A percentile compares a stretch with the other conserved stretches of the same genome.
Conservation (phyloP, 192 early-diverging fungal species). For the Coemansia sp. region DNA sequence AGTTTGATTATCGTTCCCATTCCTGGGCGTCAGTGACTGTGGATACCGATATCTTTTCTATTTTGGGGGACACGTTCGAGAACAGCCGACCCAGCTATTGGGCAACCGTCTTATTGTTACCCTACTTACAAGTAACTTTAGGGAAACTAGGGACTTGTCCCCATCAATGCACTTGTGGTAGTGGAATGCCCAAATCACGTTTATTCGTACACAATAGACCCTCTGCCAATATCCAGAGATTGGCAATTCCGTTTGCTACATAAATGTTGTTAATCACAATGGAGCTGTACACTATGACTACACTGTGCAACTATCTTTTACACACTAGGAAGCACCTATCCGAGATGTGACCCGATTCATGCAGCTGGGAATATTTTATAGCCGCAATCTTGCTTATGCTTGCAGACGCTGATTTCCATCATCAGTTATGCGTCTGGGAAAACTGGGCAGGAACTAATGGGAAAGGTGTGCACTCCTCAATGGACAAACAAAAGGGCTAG, state of each 20-base stretch:
- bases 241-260: background rate
- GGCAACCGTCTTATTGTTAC: background rate
- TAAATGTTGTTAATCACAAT: background rate
- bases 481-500: slow-evolving; percentile 6
- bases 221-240: background rate
- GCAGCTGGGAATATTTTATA: background rate
- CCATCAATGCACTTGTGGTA: background rate
- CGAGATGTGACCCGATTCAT: background rate
- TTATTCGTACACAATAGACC: background rate
- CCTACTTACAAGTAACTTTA: background rate
- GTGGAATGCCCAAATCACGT: background rate
- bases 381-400: background rate
- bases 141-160: background rate
- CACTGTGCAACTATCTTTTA: background rate
- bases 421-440: background rate
- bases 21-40: background rate
- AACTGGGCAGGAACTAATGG: slow-evolving; percentile 8
- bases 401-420: background rate
- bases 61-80: background rate
- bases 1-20: background rate
- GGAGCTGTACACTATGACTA: background rate
- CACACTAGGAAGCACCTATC: background rate
- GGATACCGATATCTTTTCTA: background rate
- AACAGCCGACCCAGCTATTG: background rate
- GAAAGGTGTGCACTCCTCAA: slow-evolving; percentile 13